phyloP scores from a whole-genome alignment of 495 filamentous ascomycete genomes.

The Ramalina peruviana region DNA sequence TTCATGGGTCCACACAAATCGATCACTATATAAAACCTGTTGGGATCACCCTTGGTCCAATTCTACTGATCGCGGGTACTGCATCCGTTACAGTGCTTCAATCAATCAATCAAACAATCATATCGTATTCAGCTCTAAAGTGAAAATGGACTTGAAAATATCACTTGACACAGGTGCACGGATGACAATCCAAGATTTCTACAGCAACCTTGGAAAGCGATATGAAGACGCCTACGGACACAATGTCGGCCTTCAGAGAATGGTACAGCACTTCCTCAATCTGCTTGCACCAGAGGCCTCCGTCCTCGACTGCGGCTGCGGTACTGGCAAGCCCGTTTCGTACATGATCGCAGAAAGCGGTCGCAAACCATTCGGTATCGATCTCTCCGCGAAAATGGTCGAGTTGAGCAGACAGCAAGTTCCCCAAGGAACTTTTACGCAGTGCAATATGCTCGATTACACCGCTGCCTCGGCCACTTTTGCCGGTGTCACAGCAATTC shows the following conservation, averaged over 20 bases:
- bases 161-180: too few relatives aligned
- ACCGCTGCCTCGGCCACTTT: constrained; percentile 2
- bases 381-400: constrained; percentile 23
- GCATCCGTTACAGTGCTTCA: too few relatives aligned
- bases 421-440: constrained; percentile 19
- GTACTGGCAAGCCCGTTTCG: constrained; percentile 27
- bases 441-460: constrained; percentile 20
- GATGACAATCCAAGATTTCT: constrained; percentile 43
- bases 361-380: constrained; percentile 24
- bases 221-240: constrained; percentile 22
- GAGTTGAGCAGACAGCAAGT: constrained; percentile 19
- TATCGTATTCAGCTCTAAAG: too few relatives aligned
- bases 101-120: too few relatives aligned
- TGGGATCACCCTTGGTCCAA: too few relatives aligned
- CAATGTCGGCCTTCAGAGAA: constrained; percentile 9
- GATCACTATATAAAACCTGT: too few relatives aligned
- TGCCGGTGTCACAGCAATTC: constrained; percentile 10
- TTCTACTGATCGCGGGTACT: too few relatives aligned
- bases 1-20: too few relatives aligned
- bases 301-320: constrained; percentile 35
- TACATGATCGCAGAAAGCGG: constrained; percentile 19
- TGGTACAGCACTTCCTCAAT: constrained; percentile 8
- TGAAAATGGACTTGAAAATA: too few relatives aligned
- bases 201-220: constrained; percentile 13
- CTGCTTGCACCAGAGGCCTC: constrained; percentile 6